Evolutionary conservation across 176 grass and related monocot species (phyloP).

Genomic region (Cenchrus americanus): DNA sequence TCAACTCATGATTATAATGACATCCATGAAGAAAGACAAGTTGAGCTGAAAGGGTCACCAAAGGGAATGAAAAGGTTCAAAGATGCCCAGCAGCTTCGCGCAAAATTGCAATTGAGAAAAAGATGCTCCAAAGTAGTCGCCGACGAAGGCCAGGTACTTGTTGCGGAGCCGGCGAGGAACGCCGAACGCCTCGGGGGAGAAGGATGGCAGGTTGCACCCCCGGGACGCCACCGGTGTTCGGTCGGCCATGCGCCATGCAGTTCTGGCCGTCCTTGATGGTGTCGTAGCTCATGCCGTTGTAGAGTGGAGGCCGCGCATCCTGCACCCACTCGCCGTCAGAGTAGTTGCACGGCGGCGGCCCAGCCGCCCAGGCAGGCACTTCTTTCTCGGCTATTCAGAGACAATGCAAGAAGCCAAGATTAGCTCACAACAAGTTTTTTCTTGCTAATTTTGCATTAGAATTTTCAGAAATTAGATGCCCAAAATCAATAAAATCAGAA

Average conservation of each 20-base stretch:
- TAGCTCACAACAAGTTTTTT: not conserved
- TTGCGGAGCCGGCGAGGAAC: constrained; percentile 60
- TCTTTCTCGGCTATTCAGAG: constrained; percentile 20
- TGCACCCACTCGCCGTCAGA: constrained; percentile 68
- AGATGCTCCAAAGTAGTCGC: constrained; percentile 77
- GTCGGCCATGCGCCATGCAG: constrained; percentile 87
- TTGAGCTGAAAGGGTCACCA: no score
- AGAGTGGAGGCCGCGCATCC: constrained; percentile 50
- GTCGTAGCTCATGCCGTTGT: constrained; percentile 65
- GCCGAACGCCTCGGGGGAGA: constrained; percentile 59
- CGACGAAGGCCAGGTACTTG: constrained; percentile 76
- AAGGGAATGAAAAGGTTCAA: no score
- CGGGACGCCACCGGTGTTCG: constrained; percentile 70
- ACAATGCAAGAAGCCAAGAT: constrained; percentile 11
- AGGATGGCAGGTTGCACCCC: constrained; percentile 59
- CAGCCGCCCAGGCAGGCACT: not conserved
- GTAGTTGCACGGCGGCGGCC: constrained; percentile 54
- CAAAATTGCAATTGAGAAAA: no score
- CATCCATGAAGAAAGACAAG: no score
- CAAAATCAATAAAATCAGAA: not conserved
- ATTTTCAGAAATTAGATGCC: constrained; percentile 12
- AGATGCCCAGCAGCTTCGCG: no score
- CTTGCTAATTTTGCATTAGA: not conserved
- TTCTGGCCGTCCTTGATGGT: constrained; percentile 92
- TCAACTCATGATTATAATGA: no score